phyloP scores from a whole-genome alignment of 495 filamentous ascomycete species.

The Aspergillus carlsbadensis region DNA sequence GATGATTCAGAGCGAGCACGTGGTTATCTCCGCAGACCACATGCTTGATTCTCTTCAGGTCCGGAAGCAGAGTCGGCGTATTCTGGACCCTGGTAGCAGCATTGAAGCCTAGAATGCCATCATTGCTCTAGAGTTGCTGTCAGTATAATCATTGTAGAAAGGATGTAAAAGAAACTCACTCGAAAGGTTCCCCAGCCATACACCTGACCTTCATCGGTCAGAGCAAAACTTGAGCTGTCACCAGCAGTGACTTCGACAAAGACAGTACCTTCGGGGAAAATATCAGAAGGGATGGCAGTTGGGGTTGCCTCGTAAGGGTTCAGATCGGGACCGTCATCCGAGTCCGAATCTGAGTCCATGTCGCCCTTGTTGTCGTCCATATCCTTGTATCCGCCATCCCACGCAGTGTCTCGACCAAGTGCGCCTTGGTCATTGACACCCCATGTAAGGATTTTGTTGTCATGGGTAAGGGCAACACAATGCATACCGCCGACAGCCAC shows the following conservation, averaged over 20 bases:
- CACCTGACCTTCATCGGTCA: constrained; percentile 64
- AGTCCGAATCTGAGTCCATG: constrained; percentile 45
- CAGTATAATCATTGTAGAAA: too few species aligned
- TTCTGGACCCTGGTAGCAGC: constrained; percentile 39
- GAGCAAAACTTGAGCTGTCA: constrained; percentile 62
- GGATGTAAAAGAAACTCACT: constrained; percentile 37
- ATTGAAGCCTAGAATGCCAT: constrained; percentile 58
- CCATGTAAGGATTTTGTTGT: constrained; percentile 65
- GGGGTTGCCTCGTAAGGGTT: constrained; percentile 63
- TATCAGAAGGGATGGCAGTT: constrained; percentile 48
- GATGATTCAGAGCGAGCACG: constrained; percentile 57
- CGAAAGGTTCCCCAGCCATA: constrained; percentile 75
- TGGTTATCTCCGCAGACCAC: constrained; percentile 61
- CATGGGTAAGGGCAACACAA: constrained; percentile 57
- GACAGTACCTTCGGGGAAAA: constrained; percentile 53
- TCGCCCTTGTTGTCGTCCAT: constrained; percentile 55
- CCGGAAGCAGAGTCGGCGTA: constrained; percentile 48
- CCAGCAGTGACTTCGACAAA: constrained; percentile 62
- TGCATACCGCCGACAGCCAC: constrained; percentile 68
- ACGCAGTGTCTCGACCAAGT: constrained; percentile 59
- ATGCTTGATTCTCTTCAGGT: constrained; percentile 56
- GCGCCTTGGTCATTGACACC: constrained; percentile 70
- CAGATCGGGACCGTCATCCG: constrained; percentile 54
- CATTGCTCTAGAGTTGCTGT: constrained; percentile 45
- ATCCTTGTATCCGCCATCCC: constrained; percentile 64